These are phyloP conservation scores for Fraxinus latifolia DNA, from an alignment of 305 asterid genomes.

Conservation along the genomic window DNA sequence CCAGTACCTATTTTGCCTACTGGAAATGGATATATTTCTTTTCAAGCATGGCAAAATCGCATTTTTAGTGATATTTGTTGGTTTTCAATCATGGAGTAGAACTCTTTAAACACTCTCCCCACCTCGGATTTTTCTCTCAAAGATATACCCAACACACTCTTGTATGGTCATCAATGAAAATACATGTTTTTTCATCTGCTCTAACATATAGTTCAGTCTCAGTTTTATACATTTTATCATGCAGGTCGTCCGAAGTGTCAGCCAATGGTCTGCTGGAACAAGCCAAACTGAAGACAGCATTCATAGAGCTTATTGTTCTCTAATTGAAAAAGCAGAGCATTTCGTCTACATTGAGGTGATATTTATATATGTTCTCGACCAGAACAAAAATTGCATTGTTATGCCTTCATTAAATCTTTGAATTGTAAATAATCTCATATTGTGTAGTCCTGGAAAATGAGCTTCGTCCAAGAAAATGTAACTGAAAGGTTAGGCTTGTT, in stretches of 20 bases:
- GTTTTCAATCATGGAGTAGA: not conserved
- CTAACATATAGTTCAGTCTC: not conserved
- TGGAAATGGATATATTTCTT: slow-evolving; percentile 3
- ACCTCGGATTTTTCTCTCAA: not conserved
- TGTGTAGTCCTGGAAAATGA: not conserved
- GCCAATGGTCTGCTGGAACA: slow-evolving; percentile 99
- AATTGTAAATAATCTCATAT: not conserved
- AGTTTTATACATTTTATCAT: slow-evolving; percentile 12
- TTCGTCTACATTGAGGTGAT: slow-evolving; percentile 86
- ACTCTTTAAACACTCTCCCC: not conserved
- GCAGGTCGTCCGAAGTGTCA: slow-evolving; percentile 89
- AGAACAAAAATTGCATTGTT: not conserved
- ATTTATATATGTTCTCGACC: not conserved
- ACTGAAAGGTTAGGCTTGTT: not conserved
- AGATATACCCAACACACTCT: not conserved
- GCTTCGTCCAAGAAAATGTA: not conserved
- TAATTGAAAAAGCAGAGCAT: slow-evolving; percentile 80
- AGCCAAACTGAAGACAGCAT: slow-evolving; percentile 95
- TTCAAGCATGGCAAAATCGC: not conserved
- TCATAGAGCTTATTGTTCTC: slow-evolving; percentile 86
- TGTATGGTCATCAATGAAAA: not conserved
- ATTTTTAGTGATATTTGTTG: not conserved
- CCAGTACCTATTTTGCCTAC: not conserved
- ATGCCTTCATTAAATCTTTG: not conserved
- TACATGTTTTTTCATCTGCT: not conserved